phyloP scores from a whole-genome alignment of 2,329 filamentous ascomycete species.

The Cladosporium sphaerospermum region DNA sequence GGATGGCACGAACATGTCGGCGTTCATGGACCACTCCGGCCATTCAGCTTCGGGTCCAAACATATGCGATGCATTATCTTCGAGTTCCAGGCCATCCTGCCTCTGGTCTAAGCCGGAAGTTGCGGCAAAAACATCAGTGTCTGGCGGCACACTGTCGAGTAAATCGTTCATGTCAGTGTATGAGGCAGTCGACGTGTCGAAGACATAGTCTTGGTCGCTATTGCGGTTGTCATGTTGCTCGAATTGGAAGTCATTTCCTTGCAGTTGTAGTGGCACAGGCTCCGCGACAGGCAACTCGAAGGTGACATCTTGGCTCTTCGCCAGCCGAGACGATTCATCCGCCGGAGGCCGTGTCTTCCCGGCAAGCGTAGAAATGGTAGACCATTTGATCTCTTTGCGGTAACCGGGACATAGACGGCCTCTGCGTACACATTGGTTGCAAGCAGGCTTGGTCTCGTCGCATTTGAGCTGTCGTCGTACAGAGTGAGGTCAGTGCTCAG shows the following conservation, averaged over 20 bases:
- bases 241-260: not conserved
- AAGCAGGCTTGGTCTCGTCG: constrained; percentile 13
- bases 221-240: too few relatives aligned
- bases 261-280: too few relatives aligned
- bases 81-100: not conserved
- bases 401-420: constrained; percentile 13
- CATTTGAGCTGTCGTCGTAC: constrained; percentile 10
- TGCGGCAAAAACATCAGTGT: not conserved
- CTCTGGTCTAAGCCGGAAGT: not conserved
- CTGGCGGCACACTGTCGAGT: not conserved
- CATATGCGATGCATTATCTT: not conserved
- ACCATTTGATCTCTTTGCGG: constrained; percentile 11
- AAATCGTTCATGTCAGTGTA: not conserved
- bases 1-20: not conserved
- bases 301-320: not conserved
- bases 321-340: not conserved
- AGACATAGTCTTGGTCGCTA: not conserved
- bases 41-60: not conserved
- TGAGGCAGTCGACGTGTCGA: not conserved
- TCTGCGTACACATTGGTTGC: constrained; percentile 13
- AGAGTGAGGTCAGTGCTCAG: not conserved
- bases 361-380: constrained; percentile 5
- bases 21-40: not conserved
- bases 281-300: not conserved
- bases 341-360: constrained; percentile 3